A percentile compares a stretch with the other conserved stretches of the same genome.
Conservation (phyloP, 768 basidiomycete genomes). For the Tulasnella sp. region DNA sequence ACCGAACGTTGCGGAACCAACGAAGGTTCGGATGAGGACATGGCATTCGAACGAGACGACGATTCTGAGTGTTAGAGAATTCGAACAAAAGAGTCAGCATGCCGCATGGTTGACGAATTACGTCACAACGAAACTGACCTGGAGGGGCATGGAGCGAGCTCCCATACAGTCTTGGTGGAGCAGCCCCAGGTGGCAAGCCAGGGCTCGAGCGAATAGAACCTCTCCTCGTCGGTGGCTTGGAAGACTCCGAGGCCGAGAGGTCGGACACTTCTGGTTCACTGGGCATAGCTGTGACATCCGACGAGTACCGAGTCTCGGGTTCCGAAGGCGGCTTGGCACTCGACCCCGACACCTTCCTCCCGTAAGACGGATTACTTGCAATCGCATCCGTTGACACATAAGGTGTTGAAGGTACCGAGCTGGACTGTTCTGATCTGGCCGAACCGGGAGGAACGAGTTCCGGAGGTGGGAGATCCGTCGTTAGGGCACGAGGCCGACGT, state of each 20-base stretch:
- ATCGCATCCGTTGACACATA: not conserved
- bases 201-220: not conserved
- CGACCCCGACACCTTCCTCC: not conserved
- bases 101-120: not conserved
- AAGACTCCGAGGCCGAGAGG: not conserved
- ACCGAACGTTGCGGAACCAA: not conserved
- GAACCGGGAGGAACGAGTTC: not conserved
- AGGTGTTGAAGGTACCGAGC: not conserved
- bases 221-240: not conserved
- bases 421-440: not conserved
- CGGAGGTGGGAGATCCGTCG: not conserved
- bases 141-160: not conserved
- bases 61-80: not conserved
- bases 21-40: slow-evolving; percentile 14
- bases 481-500: not conserved
- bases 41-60: not conserved
- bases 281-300: slow-evolving; percentile 3
- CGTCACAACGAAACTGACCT: not conserved
- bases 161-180: not conserved
- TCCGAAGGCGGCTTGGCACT: not conserved
- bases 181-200: not conserved
- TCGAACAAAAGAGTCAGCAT: not conserved
- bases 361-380: not conserved
- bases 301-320: not conserved
- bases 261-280: not conserved